phyloP scores from a whole-genome alignment of 192 early-diverging fungal species.

The Linnemannia exigua region DNA sequence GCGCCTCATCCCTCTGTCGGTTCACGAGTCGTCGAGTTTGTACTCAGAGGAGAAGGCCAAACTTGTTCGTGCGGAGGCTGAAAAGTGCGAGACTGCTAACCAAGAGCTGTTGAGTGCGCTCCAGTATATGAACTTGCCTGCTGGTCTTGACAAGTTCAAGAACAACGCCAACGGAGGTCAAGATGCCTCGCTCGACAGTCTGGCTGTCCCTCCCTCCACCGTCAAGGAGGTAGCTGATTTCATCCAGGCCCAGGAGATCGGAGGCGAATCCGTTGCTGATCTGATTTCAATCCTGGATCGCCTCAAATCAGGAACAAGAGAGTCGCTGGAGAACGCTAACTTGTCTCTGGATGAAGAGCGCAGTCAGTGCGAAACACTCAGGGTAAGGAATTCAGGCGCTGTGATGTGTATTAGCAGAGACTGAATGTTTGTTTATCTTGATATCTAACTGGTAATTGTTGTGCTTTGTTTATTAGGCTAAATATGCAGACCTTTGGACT shows the following conservation, averaged over 20 bases:
- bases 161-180: conserved; percentile 58
- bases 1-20: conserved; percentile 89
- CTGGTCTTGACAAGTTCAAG: conserved; percentile 84
- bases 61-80: conserved; percentile 85
- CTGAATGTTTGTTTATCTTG: not conserved
- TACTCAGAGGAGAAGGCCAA: conserved; percentile 99
- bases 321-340: conserved; percentile 75
- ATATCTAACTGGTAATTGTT: not conserved
- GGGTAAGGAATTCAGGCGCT: conserved; percentile 62
- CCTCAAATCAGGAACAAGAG: conserved; percentile 73
- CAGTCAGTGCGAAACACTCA: conserved; percentile 81
- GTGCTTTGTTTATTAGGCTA: conserved; percentile 46
- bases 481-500: conserved; percentile 87
- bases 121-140: conserved; percentile 90
- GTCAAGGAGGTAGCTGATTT: conserved; percentile 74
- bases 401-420: not conserved
- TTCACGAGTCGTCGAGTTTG: conserved; percentile 92
- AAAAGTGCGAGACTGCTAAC: conserved; percentile 84
- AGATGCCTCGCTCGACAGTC: conserved; percentile 60
- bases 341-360: conserved; percentile 89
- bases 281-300: conserved; percentile 74
- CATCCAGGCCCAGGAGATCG: conserved; percentile 70
- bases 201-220: conserved; percentile 69
- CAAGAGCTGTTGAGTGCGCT: conserved; percentile 86
- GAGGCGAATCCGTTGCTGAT: conserved; percentile 64